Conservation (phyloP, 805 yeast species). For the Teunomyces lycoperdinae region DNA sequence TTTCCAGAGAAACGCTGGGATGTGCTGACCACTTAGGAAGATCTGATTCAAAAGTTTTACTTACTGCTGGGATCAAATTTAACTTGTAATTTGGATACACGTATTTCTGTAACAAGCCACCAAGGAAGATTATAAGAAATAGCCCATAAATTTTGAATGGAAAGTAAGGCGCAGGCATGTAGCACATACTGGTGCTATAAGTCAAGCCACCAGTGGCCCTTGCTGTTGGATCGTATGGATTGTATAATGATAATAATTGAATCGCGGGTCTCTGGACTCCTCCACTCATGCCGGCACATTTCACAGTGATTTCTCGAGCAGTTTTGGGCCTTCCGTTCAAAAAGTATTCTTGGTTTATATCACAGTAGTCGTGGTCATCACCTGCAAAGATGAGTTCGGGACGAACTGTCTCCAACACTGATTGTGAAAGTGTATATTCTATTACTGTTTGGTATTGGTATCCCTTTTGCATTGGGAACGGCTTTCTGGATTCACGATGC, state of each 20-base stretch:
- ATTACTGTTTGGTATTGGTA: slow-evolving; percentile 89
- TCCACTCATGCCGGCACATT: slow-evolving; percentile 89
- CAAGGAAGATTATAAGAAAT: slow-evolving; percentile 8
- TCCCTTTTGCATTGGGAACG: slow-evolving; percentile 72
- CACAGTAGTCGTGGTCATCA: slow-evolving; percentile 97
- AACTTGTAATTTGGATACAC: slow-evolving; percentile 5
- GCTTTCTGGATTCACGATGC: slow-evolving; percentile 60
- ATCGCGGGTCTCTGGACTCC: slow-evolving; percentile 85
- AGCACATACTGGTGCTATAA: slow-evolving; percentile 49
- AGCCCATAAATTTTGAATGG: slow-evolving; percentile 15
- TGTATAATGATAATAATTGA: slow-evolving; percentile 69
- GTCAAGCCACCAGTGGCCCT: slow-evolving; percentile 12
- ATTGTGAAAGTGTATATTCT: slow-evolving; percentile 54
- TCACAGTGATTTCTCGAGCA: slow-evolving; percentile 71
- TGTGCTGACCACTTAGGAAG: neutral
- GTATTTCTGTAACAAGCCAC: slow-evolving; percentile 11
- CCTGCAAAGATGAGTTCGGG: slow-evolving; percentile 83
- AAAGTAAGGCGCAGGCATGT: slow-evolving; percentile 53
- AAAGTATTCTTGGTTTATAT: slow-evolving; percentile 51
- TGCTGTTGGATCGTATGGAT: slow-evolving; percentile 31
- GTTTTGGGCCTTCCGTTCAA: slow-evolving; percentile 15
- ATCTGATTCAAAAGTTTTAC: neutral
- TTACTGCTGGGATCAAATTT: neutral
- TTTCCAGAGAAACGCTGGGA: neutral
- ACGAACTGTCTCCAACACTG: slow-evolving; percentile 52